Evolutionary conservation across 176 grass and related monocot genomes (phyloP), one percentile per base, ranked within the genome.

Genomic region (Triticum turgidum): DNA sequence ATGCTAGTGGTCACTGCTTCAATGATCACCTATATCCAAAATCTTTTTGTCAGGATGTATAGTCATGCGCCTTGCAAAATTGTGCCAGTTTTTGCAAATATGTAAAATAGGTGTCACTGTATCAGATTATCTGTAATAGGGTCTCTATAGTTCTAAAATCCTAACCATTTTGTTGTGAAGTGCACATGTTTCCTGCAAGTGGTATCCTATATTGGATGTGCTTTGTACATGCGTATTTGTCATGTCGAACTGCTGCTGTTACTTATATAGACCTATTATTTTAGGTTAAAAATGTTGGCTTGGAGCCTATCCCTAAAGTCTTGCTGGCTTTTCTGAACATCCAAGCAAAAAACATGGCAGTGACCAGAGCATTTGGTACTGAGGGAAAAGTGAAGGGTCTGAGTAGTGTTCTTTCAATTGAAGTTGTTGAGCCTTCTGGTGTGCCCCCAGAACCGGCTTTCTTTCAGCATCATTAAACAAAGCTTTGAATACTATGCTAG

Each of bases 271-370:
- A 45, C 8, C n/a, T 5, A 21, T 68, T 44, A 39, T 61, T 81
- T 14, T 87, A 99, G 94, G 88, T 96, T 72, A 92, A 96, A 82
- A 99, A 94, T 94, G 89, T 32, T 27, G 97, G 92, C 21, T 83
- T 67, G 0, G 88, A 92, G 32, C 79, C 90, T 59, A 89, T 89
- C 18, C 91, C 97, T 75, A 90, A 96, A 91, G 92, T 99, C 80
- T 77, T 99, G 69, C 58, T 99, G 52, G 82, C 94, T 58, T 93
- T 99, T 77, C 82, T 92, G 52, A 91, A 89, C 74, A 81, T 71
- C 52, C 97, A 99, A 87, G 90, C 94, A 65, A 92, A 96, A 56
- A 99, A 93, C 61, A 77, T 96, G 68, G 97, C 97, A 68, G 92
- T 92, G 41, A 85, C 96, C 69, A 89, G 93, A 78, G 90, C 87